A percentile compares a stretch with the other conserved stretches of the same genome.
phyloP scores from a whole-genome alignment of 108 stramenopile genomes.

The Skeletonema potamos region DNA sequence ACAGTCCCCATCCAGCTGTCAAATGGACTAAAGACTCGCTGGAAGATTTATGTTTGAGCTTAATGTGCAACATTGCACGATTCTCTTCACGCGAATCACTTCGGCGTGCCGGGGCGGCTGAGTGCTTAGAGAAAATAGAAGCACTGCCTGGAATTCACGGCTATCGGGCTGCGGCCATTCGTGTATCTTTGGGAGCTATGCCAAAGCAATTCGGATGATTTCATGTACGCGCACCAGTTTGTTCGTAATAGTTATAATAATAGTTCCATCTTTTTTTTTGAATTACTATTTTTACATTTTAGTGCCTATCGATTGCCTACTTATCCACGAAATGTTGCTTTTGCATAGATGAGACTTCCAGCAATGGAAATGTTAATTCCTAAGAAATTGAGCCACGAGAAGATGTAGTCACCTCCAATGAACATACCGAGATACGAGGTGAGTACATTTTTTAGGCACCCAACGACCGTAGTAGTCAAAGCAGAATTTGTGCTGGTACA shows the following conservation, averaged over 20 bases:
- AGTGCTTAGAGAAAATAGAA: conserved; percentile 86
- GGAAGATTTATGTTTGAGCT: conserved; percentile 89
- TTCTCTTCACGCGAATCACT: conserved; percentile 81
- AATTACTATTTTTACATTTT: not conserved
- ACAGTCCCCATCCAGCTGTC: conserved; percentile 80
- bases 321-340: conserved; percentile 39
- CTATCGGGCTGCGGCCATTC: conserved; percentile 46
- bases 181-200: conserved; percentile 39
- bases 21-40: conserved; percentile 90
- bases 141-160: conserved; percentile 51
- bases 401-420: conserved; percentile 51
- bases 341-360: conserved; percentile 46
- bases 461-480: conserved; percentile 71
- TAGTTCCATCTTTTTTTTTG: not conserved
- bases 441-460: conserved; percentile 52
- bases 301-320: no score
- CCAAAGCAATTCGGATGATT: conserved; percentile 17
- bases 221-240: not conserved
- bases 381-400: conserved; percentile 38
- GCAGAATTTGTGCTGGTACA: conserved; percentile 71
- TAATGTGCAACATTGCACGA: conserved; percentile 86
- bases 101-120: conserved; percentile 79
- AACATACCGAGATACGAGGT: conserved; percentile 55
- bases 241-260: not conserved
- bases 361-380: conserved; percentile 50